A percentile compares a stretch with the other conserved stretches of the same genome.
phyloP scores from a whole-genome alignment of 2,329 filamentous ascomycete species.

The Fusarium sacchari region DNA sequence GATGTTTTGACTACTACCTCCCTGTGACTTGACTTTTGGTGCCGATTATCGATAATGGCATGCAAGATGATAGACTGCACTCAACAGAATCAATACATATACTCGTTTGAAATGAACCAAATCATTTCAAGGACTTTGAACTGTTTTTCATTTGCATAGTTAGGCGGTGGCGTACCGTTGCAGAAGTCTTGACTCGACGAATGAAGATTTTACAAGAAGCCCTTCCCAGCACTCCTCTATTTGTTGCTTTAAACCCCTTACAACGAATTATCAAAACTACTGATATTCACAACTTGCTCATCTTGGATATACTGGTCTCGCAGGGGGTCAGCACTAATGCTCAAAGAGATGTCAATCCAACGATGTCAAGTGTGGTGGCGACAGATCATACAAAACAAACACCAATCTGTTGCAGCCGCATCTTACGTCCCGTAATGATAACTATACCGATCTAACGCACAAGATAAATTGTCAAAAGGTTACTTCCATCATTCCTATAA shows the following conservation, averaged over 20 bases:
- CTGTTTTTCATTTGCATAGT: accelerated
- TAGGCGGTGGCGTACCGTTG: not conserved
- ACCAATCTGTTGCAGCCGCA: not conserved
- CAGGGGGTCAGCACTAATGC: accelerated
- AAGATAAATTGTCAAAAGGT: accelerated
- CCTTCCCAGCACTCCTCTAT: not conserved
- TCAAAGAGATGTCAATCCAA: not conserved
- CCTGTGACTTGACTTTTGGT: not conserved
- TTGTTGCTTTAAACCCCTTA: accelerated
- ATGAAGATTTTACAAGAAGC: not conserved
- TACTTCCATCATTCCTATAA: not conserved
- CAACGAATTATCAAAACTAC: accelerated
- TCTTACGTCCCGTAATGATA: accelerated
- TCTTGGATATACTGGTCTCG: not conserved
- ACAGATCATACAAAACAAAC: too few relatives aligned
- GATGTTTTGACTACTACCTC: too few relatives aligned
- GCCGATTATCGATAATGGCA: not conserved
- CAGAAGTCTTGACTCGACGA: not conserved
- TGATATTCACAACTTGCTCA: accelerated
- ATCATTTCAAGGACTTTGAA: accelerated
- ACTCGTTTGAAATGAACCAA: accelerated
- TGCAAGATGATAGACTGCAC: too few relatives aligned
- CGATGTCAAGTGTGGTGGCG: too few relatives aligned
- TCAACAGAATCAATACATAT: accelerated
- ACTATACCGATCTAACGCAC: accelerated